phyloP scores from a whole-genome alignment of 192 early-diverging fungal genomes.

The Podila verticillata region DNA sequence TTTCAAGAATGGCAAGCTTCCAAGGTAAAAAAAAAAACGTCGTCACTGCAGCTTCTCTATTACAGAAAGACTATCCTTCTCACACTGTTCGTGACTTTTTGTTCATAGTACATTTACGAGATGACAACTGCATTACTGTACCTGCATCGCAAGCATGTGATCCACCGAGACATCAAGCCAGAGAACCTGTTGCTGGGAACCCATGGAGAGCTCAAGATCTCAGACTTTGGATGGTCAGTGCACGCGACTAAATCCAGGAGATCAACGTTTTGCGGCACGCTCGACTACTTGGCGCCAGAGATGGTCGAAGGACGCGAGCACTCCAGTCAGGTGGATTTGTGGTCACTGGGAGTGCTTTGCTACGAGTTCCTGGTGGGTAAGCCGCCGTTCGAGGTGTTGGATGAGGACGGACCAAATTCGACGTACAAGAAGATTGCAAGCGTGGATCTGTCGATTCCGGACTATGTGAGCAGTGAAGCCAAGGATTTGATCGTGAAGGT shows the following conservation, averaged over 20 bases:
- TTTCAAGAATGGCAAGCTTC: slow-evolving; percentile 83
- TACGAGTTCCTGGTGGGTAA: slow-evolving; percentile 95
- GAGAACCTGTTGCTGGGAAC: slow-evolving; percentile 92
- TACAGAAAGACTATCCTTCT: neutral
- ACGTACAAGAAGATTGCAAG: slow-evolving; percentile 87
- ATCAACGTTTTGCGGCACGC: slow-evolving; percentile 90
- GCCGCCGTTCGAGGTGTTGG: slow-evolving; percentile 84
- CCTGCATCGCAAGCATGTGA: slow-evolving; percentile 89
- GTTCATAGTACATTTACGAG: slow-evolving; percentile 83
- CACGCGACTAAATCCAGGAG: slow-evolving; percentile 84
- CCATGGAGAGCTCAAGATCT: slow-evolving; percentile 92
- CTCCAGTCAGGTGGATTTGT: slow-evolving; percentile 85
- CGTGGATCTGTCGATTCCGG: slow-evolving; percentile 87
- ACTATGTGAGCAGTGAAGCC: slow-evolving; percentile 80
- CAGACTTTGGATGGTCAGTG: slow-evolving; percentile 98
- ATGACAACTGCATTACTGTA: slow-evolving; percentile 88
- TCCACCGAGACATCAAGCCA: slow-evolving; percentile 97
- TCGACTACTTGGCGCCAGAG: slow-evolving; percentile 97
- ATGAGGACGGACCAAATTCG: slow-evolving; percentile 66
- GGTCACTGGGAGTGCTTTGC: slow-evolving; percentile 91
- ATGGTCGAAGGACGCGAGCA: slow-evolving; percentile 91
- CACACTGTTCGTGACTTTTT: neutral
- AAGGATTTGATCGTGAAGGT: slow-evolving; percentile 87
- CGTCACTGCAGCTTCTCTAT: neutral
- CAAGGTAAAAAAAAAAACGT: slow-evolving; percentile 58